Conservation (phyloP, 2,329 filamentous ascomycete species). For the Neodidymelliopsis sp. region DNA sequence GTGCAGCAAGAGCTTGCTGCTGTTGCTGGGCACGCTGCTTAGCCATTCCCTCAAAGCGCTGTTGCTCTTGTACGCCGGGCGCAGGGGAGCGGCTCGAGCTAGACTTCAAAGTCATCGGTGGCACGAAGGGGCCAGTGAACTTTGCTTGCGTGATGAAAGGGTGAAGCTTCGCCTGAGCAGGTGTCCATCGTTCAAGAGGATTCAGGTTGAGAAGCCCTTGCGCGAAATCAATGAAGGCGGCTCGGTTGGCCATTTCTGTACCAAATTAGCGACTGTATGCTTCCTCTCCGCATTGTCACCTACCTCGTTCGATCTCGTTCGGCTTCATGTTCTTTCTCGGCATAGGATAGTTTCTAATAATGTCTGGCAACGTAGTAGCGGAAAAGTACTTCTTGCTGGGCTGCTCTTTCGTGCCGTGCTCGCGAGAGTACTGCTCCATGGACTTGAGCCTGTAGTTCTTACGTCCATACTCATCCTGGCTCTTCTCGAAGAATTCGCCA, state of each 20-base stretch:
- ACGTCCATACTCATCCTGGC: slow-evolving; percentile 87
- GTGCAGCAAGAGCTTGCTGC: slow-evolving; percentile 63
- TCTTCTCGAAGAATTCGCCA: slow-evolving; percentile 95
- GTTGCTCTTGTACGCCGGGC: slow-evolving; percentile 92
- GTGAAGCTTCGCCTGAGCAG: slow-evolving; percentile 95
- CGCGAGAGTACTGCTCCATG: slow-evolving; percentile 96
- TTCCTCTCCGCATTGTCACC: slow-evolving; percentile 27
- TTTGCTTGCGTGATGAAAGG: slow-evolving; percentile 99
- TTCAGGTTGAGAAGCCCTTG: slow-evolving; percentile 92
- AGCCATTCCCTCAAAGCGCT: slow-evolving; percentile 91
- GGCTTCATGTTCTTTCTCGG: slow-evolving; percentile 99
- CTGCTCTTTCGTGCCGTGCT: slow-evolving; percentile 96
- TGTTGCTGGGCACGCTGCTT: slow-evolving; percentile 78
- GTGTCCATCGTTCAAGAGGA: slow-evolving; percentile 95
- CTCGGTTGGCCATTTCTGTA: slow-evolving; percentile 95
- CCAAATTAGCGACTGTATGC: slow-evolving; percentile 17
- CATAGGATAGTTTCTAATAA: slow-evolving; percentile 98
- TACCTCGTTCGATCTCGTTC: slow-evolving; percentile 94
- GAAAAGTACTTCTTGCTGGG: slow-evolving; percentile 99
- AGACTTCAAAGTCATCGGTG: slow-evolving; percentile 94
- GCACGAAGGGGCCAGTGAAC: slow-evolving; percentile 93
- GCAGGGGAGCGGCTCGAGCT: slow-evolving; percentile 87
- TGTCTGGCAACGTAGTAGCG: slow-evolving; percentile 90
- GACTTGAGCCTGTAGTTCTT: slow-evolving; percentile 92
- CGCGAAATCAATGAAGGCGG: slow-evolving; percentile 98